phyloP scores from a whole-genome alignment of 148 eudicot species.

The Rhododendron ovatum region DNA sequence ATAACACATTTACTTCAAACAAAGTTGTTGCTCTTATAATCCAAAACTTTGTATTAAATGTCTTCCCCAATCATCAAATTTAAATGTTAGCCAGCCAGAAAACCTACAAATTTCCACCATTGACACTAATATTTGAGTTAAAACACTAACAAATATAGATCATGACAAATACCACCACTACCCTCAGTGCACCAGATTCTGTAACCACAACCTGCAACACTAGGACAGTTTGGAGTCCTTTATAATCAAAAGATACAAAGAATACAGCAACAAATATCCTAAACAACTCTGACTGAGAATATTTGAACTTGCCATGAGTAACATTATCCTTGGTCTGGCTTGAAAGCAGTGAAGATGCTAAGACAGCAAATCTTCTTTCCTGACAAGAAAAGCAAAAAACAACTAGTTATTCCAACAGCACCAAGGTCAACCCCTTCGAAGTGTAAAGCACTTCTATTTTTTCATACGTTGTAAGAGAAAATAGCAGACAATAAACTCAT shows the following conservation, averaged over 20 bases:
- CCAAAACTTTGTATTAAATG: not conserved
- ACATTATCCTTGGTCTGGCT: slow-evolving; percentile 98
- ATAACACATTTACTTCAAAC: not conserved
- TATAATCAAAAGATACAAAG: not conserved
- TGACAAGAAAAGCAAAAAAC: slow-evolving; percentile 26
- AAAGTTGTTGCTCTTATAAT: not conserved
- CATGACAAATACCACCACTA: not conserved
- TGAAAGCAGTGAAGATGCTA: slow-evolving; percentile 73
- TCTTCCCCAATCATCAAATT: not conserved
- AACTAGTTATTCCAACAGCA: not conserved
- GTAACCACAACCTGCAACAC: not conserved
- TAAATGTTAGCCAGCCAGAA: not conserved
- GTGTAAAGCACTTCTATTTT: too few relatives aligned
- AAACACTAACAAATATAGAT: not conserved
- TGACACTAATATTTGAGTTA: not conserved
- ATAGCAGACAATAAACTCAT: not conserved
- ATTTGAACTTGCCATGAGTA: slow-evolving; percentile 66
- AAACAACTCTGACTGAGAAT: not conserved
- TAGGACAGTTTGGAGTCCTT: not conserved
- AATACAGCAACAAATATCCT: not conserved
- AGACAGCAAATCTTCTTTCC: slow-evolving; percentile 91
- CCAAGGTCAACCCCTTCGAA: not conserved
- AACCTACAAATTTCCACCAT: not conserved
- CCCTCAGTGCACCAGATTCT: not conserved
- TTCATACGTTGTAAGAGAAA: too few relatives aligned